Conservation (phyloP, 345 rosid species). For the Abelmoschus esculentus region DNA sequence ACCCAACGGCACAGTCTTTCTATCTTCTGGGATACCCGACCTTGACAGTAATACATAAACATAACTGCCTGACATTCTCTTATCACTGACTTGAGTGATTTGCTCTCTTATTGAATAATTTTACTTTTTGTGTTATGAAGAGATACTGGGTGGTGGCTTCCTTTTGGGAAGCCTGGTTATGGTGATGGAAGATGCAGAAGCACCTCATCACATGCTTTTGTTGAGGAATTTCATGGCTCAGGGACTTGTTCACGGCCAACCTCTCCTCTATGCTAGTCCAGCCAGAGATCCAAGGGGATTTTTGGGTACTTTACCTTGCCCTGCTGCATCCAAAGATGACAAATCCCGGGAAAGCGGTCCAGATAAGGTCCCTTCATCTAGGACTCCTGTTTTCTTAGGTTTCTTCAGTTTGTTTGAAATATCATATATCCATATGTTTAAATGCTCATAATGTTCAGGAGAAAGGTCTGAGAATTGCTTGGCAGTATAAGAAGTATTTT, state of each 20-base stretch:
- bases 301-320: slow-evolving; percentile 80
- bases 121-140: slow-evolving; percentile 23
- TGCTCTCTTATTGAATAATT: background rate
- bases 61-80: no score
- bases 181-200: slow-evolving; percentile 97
- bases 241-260: slow-evolving; percentile 77
- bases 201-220: slow-evolving; percentile 95
- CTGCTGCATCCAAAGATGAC: slow-evolving; percentile 50
- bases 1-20: slow-evolving; percentile 65
- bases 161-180: slow-evolving; percentile 78
- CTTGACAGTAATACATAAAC: slow-evolving; percentile 59
- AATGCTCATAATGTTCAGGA: slow-evolving; percentile 7
- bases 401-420: slow-evolving; percentile 1
- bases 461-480: slow-evolving; percentile 13
- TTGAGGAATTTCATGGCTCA: slow-evolving; percentile 94
- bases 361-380: slow-evolving; percentile 40
- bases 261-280: slow-evolving; percentile 80
- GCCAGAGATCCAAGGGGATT: slow-evolving; percentile 75
- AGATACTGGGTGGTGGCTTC: slow-evolving; percentile 78
- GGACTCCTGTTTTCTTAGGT: background rate
- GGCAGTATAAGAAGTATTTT: slow-evolving; percentile 13
- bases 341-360: slow-evolving; percentile 34
- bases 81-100: background rate
- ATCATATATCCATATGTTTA: background rate
- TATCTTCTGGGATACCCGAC: slow-evolving; percentile 78